A percentile compares a stretch with the other conserved stretches of the same genome.
Conservation (phyloP, 2,329 filamentous ascomycete genomes). For the Diaporthe sp. region DNA sequence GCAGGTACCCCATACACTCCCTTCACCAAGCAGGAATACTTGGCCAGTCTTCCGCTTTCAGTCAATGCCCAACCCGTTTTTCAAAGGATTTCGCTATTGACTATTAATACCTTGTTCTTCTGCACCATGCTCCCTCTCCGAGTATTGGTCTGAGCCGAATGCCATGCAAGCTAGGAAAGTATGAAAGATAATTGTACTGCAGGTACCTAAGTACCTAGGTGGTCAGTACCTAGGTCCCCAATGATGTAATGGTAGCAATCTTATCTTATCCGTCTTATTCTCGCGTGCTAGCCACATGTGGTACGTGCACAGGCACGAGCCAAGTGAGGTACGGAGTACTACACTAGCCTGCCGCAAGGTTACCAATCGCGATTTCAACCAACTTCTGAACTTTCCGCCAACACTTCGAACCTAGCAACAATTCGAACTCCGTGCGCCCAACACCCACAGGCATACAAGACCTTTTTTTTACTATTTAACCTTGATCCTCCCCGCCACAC, state of each 20-base stretch:
- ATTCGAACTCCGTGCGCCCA: too few relatives aligned
- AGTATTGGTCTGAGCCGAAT: neutral
- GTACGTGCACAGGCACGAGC: neutral
- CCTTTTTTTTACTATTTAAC: too few relatives aligned
- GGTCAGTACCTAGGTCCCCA: neutral
- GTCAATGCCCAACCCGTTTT: neutral
- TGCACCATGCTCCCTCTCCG: neutral
- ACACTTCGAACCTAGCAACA: neutral
- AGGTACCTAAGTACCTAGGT: neutral
- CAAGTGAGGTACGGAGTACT: neutral
- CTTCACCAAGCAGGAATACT: neutral
- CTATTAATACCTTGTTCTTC: neutral
- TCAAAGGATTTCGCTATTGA: neutral
- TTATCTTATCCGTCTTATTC: slow-evolving; percentile 15
- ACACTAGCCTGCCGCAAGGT: neutral
- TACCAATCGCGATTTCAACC: too few relatives aligned
- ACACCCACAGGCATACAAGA: neutral
- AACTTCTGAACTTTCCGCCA: neutral
- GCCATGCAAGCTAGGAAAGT: neutral
- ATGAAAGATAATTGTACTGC: neutral
- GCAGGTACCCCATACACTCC: neutral
- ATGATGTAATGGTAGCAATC: neutral
- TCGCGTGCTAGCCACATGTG: neutral
- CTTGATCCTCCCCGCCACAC: neutral
- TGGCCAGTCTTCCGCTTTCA: slow-evolving; percentile 16